Base-by-base conservation (phyloP, 73 alveolate genomes). In the Paramecium octaurelia region DNA sequence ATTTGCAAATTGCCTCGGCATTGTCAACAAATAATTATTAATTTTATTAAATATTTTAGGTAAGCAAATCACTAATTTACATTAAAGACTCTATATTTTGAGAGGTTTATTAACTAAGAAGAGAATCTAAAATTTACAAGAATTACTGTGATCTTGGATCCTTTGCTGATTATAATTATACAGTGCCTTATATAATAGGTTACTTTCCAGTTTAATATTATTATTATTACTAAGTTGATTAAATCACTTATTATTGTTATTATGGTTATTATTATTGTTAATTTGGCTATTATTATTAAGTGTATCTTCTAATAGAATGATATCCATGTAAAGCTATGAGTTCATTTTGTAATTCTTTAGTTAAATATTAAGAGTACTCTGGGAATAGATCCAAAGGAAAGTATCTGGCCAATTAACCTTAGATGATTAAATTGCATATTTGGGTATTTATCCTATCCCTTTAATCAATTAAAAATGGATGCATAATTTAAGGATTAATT, bases 111-210 rank as follows among this genome's bases (percentile, higher is more conserved):
- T 80, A 48, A 18, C 42, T 31, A 18, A 23, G 21, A 23, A 80
- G 46, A 24, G 76, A 80, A 27, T 80, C 91, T 80, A 80, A 42
- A 14, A 80, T 31, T 80, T 21, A 44, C 10, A 44, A 46, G 46
- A 80, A 80, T 9, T 80, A 46, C 16, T 80, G 24, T 31, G 46
- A 23, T 80, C 91, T 80, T 24, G 91, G 91, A 80, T 80, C 91
- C 20, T 46, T 80, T 3, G 8, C 16, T 24, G 84, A 34, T 64
- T 64, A 64, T 64, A 64, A 27, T 64, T 64, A 24, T 1, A 64
- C 50, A 12, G 50, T 64, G 9, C 50, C 84, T 27, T 64, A 27
- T 0, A 64, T 21, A 12, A 64, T 34, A 3, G 84, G 84, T 64
- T 64, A 64, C 2, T 64, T 64, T 5, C 31, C 31, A 18, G 69